phyloP scores from a whole-genome alignment of 2,329 filamentous ascomycete species.

The Coccinonectria pachysandricola region DNA sequence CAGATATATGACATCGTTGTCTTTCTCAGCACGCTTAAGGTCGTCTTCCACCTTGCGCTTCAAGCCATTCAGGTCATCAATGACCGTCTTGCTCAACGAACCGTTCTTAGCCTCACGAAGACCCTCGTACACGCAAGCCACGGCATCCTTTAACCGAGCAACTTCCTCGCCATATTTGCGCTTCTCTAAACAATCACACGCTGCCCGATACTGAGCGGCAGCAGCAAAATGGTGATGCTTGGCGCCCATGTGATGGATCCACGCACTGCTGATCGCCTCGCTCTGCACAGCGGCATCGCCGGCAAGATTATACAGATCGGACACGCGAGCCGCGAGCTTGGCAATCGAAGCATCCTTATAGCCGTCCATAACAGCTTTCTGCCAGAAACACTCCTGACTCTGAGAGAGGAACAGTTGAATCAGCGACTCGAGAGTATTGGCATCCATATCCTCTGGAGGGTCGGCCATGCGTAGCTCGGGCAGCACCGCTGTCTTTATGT shows the following conservation, averaged over 20 bases:
- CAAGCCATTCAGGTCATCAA: constrained; percentile 71
- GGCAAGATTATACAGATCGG: constrained; percentile 78
- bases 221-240: constrained; percentile 97
- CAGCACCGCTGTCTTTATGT: constrained; percentile 67
- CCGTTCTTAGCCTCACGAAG: constrained; percentile 65
- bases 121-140: constrained; percentile 74
- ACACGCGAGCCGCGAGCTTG: constrained; percentile 79
- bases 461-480: constrained; percentile 72
- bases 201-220: constrained; percentile 85
- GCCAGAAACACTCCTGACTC: constrained; percentile 96
- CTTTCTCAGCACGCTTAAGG: constrained; percentile 83
- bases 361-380: constrained; percentile 88
- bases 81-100: constrained; percentile 71
- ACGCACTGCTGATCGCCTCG: constrained; percentile 80
- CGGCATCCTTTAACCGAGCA: constrained; percentile 70
- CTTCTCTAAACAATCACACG: constrained; percentile 87
- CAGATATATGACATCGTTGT: constrained; percentile 93
- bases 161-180: constrained; percentile 92
- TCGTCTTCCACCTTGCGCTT: constrained; percentile 79
- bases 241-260: constrained; percentile 96
- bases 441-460: constrained; percentile 93
- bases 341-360: constrained; percentile 89
- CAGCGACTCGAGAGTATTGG: constrained; percentile 72
- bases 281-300: constrained; percentile 82
- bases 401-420: constrained; percentile 80